These are phyloP conservation scores for Daedaleopsis nitida DNA, from an alignment of 768 basidiomycete genomes.

Conservation along the genomic window DNA sequence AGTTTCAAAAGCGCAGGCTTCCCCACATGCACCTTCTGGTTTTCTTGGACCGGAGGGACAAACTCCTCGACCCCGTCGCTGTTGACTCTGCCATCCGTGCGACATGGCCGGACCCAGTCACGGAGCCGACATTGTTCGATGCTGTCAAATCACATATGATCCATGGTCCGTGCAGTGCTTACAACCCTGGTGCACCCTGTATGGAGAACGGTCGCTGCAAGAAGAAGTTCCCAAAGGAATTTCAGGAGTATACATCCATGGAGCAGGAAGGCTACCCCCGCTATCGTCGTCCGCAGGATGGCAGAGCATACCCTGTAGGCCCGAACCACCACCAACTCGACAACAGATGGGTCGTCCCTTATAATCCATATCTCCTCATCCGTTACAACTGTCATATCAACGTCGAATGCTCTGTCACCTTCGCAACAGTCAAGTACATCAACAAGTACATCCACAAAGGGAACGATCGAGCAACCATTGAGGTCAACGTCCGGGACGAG, in stretches of 20 bases:
- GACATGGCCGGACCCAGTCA: slow-evolving; percentile 42
- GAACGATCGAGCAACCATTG: slow-evolving; percentile 39
- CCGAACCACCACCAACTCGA: too few relatives aligned
- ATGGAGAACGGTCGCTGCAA: slow-evolving; percentile 44
- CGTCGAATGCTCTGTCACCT: slow-evolving; percentile 41
- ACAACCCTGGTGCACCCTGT: slow-evolving; percentile 30
- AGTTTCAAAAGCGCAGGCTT: slow-evolving; percentile 59
- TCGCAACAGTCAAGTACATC: slow-evolving; percentile 46
- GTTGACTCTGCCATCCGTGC: slow-evolving; percentile 46
- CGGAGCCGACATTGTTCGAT: slow-evolving; percentile 42
- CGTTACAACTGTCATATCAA: slow-evolving; percentile 55
- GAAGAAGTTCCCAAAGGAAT: slow-evolving; percentile 48
- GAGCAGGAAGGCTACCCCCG: slow-evolving; percentile 43
- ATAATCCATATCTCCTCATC: slow-evolving; percentile 36
- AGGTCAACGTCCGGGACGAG: slow-evolving; percentile 36
- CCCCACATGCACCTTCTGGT: slow-evolving; percentile 56
- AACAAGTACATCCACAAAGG: slow-evolving; percentile 57
- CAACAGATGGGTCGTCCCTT: slow-evolving; percentile 47
- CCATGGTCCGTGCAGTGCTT: slow-evolving; percentile 48
- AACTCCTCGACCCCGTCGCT: slow-evolving; percentile 34
- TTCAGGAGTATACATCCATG: slow-evolving; percentile 35
- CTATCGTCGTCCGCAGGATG: slow-evolving; percentile 40
- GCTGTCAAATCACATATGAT: slow-evolving; percentile 45
- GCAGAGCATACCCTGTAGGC: too few relatives aligned
- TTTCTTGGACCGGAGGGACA: slow-evolving; percentile 36